Evolutionary conservation across 78 protist species (phyloP).

Genomic region (Polysphondylium violaceum): DNA sequence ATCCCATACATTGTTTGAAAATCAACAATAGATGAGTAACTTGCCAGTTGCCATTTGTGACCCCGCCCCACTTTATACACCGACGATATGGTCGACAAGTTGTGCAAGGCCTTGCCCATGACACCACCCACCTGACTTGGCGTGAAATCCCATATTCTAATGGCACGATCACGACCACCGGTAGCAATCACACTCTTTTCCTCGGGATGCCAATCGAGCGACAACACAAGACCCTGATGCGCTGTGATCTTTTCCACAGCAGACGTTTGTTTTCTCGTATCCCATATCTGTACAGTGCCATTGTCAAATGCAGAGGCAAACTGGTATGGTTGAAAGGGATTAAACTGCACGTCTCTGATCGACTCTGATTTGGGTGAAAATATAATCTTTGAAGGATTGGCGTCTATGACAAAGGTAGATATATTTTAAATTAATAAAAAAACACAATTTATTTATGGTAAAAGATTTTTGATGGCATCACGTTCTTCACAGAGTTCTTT

Average conservation of each 20-base stretch:
- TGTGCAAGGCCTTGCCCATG: slow-evolving; percentile 7
- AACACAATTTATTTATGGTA: slow-evolving; percentile 30
- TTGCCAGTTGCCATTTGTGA: slow-evolving; percentile 77
- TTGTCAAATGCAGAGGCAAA: slow-evolving; percentile 89
- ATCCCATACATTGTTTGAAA: slow-evolving; percentile 83
- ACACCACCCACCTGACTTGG: too few species aligned
- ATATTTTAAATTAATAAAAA: slow-evolving; percentile 11
- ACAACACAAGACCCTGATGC: slow-evolving; percentile 82
- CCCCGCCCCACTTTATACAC: slow-evolving; percentile 81
- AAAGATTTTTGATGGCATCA: slow-evolving; percentile 50
- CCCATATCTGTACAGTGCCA: slow-evolving; percentile 88
- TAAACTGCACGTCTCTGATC: slow-evolving; percentile 86
- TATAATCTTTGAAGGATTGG: slow-evolving; percentile 43
- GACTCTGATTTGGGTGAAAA: slow-evolving; percentile 71
- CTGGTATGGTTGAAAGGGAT: slow-evolving; percentile 32
- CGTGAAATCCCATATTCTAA: slow-evolving; percentile 70
- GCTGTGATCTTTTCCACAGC: slow-evolving; percentile 63
- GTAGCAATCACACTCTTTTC: slow-evolving; percentile 69
- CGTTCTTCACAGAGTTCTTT: slow-evolving; percentile 43
- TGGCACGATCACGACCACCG: slow-evolving; percentile 83
- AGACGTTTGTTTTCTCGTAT: slow-evolving; percentile 63
- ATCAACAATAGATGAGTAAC: slow-evolving; percentile 82
- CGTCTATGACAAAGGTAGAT: too few species aligned
- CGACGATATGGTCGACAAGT: slow-evolving; percentile 73
- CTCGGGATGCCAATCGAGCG: slow-evolving; percentile 89